Base-by-base conservation (phyloP, 164 flowering plant species). In the Dillenia turbinata region DNA sequence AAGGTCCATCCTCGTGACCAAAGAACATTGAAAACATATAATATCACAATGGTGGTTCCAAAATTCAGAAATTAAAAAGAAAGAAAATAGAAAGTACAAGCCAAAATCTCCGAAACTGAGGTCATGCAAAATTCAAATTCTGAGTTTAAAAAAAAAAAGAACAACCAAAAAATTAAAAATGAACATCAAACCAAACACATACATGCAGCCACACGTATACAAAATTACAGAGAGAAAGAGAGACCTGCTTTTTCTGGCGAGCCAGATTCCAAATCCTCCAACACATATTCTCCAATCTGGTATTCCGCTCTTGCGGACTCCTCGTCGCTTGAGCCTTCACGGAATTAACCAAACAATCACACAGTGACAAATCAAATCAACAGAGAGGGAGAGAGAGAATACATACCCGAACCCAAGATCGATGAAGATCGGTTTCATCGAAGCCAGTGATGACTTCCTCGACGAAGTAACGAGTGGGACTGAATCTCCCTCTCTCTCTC, bases 221-320 rank as follows among this genome's bases (percentile, higher is more conserved):
- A 47, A 14, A 56, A 49, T 12, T 13, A 6, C 4, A 52, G 16
- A n/a, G 44, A 54, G 11, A 49, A 19, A 47, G 9, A 56, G 49
- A 47, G 43, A 92, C 99, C 96, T 88, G 94, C 73, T 95, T 95
- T 76, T 95, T 94, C 78, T 80, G 88, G 24, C 99, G 85, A 65
- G 99, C 99, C 86, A 95, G 75, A 78, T 92, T 89, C 99, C 99
- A 95, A 73, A 95, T 95, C 89, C 99, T 73, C 99, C 99, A 95
- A 54, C 97, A 92, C 99, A 95, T 86, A 54, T 95, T 95, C 82
- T 95, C 99, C 87, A 95, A 73, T 68, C 99, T 81, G 10, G 99
- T 95, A 44, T 95, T 95, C 79, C 98, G 85, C 90, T 95, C 99
- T 81, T 95, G 94, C 2, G 98, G 96, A 67, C 96, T 92, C 81